Percentiles rank a stretch among this genome's conserved stretches.
These are phyloP conservation scores for Calonectria henricotiae DNA, from an alignment of 2,329 filamentous ascomycete genomes.

Conservation along the genomic window DNA sequence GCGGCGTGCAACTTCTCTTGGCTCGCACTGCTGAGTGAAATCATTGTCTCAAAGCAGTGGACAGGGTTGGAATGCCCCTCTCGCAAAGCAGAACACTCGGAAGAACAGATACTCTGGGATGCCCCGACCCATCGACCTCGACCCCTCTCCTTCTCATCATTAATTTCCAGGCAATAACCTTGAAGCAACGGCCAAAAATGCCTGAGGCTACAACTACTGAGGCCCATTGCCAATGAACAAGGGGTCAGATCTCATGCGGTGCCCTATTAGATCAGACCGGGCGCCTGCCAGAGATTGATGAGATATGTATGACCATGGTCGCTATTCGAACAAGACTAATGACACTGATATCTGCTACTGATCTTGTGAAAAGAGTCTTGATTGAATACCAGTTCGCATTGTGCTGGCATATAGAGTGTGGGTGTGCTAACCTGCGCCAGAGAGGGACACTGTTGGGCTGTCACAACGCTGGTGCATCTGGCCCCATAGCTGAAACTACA, in stretches of 20 bases:
- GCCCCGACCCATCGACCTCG: neutral
- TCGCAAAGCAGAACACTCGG: neutral
- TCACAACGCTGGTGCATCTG: neutral
- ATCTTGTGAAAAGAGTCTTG: neutral
- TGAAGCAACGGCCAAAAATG: no score
- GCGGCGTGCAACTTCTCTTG: neutral
- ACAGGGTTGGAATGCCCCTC: neutral
- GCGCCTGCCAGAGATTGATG: no score
- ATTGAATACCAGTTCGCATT: neutral
- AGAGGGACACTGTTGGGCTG: neutral
- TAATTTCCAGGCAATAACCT: neutral
- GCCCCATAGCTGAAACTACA: constrained; percentile 3
- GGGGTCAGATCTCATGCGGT: neutral
- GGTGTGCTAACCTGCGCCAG: neutral
- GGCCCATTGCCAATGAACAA: neutral
- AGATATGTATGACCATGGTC: no score
- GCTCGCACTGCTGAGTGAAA: neutral
- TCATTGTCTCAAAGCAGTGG: neutral
- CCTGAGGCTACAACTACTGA: neutral
- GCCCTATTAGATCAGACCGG: no score
- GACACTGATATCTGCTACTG: neutral
- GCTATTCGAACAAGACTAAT: no score
- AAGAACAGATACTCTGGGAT: constrained; percentile 12
- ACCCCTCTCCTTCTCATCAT: neutral
- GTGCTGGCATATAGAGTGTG: neutral